Evolutionary conservation across 2,329 filamentous ascomycete species (phyloP).

Genomic region (Fusarium illudens): DNA sequence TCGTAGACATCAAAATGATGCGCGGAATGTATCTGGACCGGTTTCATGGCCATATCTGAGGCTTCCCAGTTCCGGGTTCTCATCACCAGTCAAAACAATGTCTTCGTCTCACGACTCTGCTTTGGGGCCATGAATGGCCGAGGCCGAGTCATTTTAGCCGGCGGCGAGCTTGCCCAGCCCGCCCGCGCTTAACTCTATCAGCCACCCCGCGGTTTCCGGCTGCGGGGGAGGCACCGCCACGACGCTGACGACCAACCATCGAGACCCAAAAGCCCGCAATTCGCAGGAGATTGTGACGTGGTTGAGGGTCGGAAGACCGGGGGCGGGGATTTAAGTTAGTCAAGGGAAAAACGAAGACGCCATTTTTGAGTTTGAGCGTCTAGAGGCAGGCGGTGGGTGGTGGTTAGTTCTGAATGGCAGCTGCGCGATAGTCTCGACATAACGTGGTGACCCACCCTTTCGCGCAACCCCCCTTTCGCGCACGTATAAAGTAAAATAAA

Average conservation of each 20-base stretch:
- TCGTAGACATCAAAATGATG: background rate
- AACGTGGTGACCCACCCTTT: no score
- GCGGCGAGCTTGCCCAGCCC: background rate
- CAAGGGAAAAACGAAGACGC: constrained; percentile 1
- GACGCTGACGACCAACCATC: constrained; percentile 21
- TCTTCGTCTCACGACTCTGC: background rate
- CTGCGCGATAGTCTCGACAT: no score
- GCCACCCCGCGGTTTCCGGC: constrained; percentile 36
- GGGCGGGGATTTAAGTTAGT: constrained; percentile 10
- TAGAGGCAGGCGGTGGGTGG: background rate
- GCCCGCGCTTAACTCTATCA: constrained; percentile 30
- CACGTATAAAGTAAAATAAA: no score
- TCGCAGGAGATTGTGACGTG: constrained; percentile 22
- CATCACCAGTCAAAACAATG: background rate
- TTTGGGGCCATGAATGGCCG: background rate
- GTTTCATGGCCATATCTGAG: background rate
- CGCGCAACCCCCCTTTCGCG: no score
- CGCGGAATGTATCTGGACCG: background rate
- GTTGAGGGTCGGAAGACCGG: constrained; percentile 4
- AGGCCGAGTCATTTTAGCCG: constrained; percentile 9
- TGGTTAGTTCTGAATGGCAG: background rate
- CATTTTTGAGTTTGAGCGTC: background rate
- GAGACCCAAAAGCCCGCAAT: constrained; percentile 4
- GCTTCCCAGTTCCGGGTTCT: background rate
- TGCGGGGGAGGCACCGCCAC: constrained; percentile 23